A percentile compares a stretch with the other conserved stretches of the same genome.
Evolutionary conservation across 1,139 yeast species (phyloP).

Genomic region (Yamadazyma atlantica): DNA sequence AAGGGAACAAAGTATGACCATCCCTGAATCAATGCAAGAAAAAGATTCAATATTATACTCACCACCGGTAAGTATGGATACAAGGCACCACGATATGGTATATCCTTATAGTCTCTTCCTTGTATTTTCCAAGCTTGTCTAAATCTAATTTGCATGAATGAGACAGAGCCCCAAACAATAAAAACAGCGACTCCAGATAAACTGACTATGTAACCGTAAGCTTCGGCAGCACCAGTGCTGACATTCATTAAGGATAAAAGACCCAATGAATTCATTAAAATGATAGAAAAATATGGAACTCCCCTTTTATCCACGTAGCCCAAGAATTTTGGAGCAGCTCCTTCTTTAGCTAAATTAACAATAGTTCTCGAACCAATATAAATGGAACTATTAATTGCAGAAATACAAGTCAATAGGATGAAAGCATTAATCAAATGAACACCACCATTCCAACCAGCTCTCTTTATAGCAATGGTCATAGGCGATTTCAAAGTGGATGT

Average conservation of each 20-base stretch:
- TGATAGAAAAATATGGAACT: constrained; percentile 51
- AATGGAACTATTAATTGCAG: constrained; percentile 55
- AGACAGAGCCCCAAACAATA: constrained; percentile 57
- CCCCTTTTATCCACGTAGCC: constrained; percentile 45
- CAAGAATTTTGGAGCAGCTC: constrained; percentile 48
- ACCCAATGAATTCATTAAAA: constrained; percentile 48
- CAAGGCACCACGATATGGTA: constrained; percentile 54
- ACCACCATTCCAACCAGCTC: constrained; percentile 54
- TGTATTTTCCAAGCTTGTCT: constrained; percentile 48
- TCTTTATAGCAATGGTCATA: constrained; percentile 40
- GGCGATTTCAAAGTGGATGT: constrained; percentile 39
- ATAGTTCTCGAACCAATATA: constrained; percentile 54
- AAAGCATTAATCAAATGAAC: constrained; percentile 51
- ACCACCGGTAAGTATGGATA: constrained; percentile 55
- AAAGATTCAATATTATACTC: constrained; percentile 50
- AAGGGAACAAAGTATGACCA: constrained; percentile 68
- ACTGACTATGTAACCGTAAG: constrained; percentile 53
- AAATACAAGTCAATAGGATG: constrained; percentile 50
- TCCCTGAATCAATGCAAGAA: constrained; percentile 65
- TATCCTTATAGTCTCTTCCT: constrained; percentile 43
- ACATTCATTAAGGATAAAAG: constrained; percentile 51
- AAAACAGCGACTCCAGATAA: constrained; percentile 58
- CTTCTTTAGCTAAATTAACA: constrained; percentile 50
- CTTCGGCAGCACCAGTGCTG: constrained; percentile 53
- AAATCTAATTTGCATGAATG: constrained; percentile 50